Evolutionary conservation across 2,329 filamentous ascomycete genomes (phyloP), one percentile per base, ranked within the genome.

Genomic region (Pseudogymnoascus verrucosus): DNA sequence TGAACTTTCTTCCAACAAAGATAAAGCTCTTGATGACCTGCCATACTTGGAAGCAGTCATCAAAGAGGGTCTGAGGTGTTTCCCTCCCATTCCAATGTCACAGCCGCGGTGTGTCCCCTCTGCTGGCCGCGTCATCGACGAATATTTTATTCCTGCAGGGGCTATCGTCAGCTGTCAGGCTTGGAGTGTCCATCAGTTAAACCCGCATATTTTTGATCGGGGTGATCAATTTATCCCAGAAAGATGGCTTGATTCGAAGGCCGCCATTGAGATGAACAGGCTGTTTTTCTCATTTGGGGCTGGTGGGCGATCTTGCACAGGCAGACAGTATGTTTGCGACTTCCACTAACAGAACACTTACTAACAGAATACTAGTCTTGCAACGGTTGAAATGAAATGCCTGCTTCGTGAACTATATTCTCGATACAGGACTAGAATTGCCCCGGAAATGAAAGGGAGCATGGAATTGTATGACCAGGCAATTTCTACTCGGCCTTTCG

Each of bases 151-250:
- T 14, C 84, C 85, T 0, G 78, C 73, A 40, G 76, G 77, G 4
- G 82, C 83, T 0, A 78, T 85, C 42, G 84, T 86, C 61, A 86
- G 84, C 70, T 82, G 80, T 66, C 85, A 88, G 73, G 81, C 85
- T 0, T 84, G 81, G 69, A 86, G 84, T 10, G 77, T 86, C 36
- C 83, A 88, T 67, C 80, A 81, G 19, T 76, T 85, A 63, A 82
- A 88, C 67, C 73, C 76, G 10, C 80, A 86, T 63, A 88, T 91
- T 1, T 98, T 96, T 72, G 86, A 88, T 0, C 82, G 92, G 47
- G 89, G 92, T 0, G 89, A 96, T 65, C 76, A 74, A 5, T 97
- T 93, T 71, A 80, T 87, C 61, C 93, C 93, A 0, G 89, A 93
- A 64, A 83, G 93, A 68, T 97, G 93, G 93, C 83, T 96, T 67